Evolutionary conservation across 2,329 filamentous ascomycete species (phyloP).

Genomic region (Coniochaeta pulveracea): DNA sequence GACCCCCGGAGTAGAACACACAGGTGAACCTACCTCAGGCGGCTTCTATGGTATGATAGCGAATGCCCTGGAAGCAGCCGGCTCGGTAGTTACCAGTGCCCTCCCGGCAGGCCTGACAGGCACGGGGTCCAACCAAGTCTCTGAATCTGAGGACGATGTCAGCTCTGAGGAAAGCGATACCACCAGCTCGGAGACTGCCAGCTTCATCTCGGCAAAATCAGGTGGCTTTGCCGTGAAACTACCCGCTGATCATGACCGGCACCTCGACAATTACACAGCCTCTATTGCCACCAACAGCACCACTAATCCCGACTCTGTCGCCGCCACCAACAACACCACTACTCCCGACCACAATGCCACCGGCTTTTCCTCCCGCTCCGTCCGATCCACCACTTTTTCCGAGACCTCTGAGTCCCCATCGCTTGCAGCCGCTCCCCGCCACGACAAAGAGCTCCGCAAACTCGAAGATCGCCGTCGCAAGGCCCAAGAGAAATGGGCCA

Average conservation of each 20-base stretch:
- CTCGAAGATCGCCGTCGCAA: constrained; percentile 49
- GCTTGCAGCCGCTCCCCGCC: constrained; percentile 16
- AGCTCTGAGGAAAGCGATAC: constrained; percentile 25
- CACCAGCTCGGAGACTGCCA: constrained; percentile 27
- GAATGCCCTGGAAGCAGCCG: constrained; percentile 38
- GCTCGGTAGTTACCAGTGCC: constrained; percentile 29
- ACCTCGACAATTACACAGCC: constrained; percentile 4
- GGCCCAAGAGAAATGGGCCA: constrained; percentile 51
- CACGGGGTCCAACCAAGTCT: constrained; percentile 19
- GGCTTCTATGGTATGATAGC: constrained; percentile 46
- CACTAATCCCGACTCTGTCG: constrained; percentile 11
- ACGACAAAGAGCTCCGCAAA: constrained; percentile 56
- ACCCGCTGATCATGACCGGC: constrained; percentile 6
- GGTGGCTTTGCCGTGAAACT: constrained; percentile 15
- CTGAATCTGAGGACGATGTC: constrained; percentile 14
- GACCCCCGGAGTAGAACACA: constrained; percentile 2
- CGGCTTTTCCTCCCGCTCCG: constrained; percentile 20
- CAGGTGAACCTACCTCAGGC: constrained; percentile 16
- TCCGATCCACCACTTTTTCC: constrained; percentile 23
- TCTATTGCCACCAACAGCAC: constrained; percentile 4
- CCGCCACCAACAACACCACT: constrained; percentile 5
- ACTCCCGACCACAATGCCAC: constrained; percentile 11
- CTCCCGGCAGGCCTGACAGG: too few species aligned
- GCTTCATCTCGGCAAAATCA: constrained; percentile 37
- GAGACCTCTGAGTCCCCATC: constrained; percentile 19